Evolutionary conservation across 1,284 basidiomycete genomes (phyloP), one percentile per base, ranked within the genome.

Genomic region (Irpex rosettiformis): DNA sequence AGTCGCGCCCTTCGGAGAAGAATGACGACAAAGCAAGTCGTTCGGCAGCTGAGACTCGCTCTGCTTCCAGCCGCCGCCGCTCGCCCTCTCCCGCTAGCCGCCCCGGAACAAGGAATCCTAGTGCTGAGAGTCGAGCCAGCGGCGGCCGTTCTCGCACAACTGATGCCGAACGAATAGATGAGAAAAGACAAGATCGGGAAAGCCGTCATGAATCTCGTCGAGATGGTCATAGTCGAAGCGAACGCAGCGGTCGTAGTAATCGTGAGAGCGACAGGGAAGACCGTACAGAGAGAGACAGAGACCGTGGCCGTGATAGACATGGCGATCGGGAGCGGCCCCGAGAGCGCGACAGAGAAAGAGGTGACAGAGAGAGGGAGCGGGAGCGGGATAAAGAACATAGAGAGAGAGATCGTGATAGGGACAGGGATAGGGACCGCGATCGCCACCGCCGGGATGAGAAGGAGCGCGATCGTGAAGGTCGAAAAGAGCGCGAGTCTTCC

Each of bases 51-150:
- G 75, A 77, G 47, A 64, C 70, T 30, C 79, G 81, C 24, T 85
- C 86, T n/a, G 82, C 86, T 10, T 60, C 72, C 27, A 66, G 73
- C 54, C 81, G 82, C 47, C 78, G 77, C 29, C 84, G 87, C 51
- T 88, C 88, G 6, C 72, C 78, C 3, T 89, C 90, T 5, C 88
- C 90, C 11, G 66, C 77, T 2, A 85, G 83, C 58, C 81, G 82
- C 27, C 84, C 85, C 10, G 86, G 86, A 4, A 88, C 88, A 10
- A 77, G 90, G 57, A 88, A 88, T 61, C 76, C 79, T 42, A 92
- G 89, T 64, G 71, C 76, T 40, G 90, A 91, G 59, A 91, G 89
- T 65, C 85, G 87, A 40, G 75, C 79, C 11, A 91, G 89, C 66
- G 85, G 81, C 24, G 85, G 82, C 33, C 83, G 86, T 45, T 68